Conservation (phyloP, 1,284 basidiomycete genomes). For the Melampsora americana region DNA sequence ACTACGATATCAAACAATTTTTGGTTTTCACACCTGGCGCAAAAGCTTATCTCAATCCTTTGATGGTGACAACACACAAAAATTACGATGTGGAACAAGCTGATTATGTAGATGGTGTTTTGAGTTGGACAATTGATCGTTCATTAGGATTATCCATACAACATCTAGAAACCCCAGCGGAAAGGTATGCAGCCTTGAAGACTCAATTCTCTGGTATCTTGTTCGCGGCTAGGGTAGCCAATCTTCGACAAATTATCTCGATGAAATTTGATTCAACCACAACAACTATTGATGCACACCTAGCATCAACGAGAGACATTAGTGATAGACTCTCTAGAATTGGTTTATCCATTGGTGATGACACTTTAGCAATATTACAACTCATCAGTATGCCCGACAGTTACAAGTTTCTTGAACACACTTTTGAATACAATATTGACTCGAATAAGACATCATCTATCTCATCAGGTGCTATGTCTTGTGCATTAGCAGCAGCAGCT, state of each 20-base stretch:
- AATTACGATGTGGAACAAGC: background rate
- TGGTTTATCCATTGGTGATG: background rate
- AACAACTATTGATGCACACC: background rate
- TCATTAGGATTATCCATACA: background rate
- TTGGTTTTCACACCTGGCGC: background rate
- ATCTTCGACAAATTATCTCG: background rate
- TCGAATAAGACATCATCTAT: no score
- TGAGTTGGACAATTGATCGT: background rate
- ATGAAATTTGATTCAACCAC: background rate
- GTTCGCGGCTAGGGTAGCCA: background rate
- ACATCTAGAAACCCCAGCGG: background rate
- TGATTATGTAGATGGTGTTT: background rate
- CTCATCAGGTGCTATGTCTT: no score
- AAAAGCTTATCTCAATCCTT: background rate
- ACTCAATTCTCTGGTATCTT: background rate
- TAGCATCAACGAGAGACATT: background rate
- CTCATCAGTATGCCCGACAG: background rate
- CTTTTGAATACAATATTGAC: no score
- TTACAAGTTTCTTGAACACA: background rate
- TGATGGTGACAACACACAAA: background rate
- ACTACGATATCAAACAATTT: background rate
- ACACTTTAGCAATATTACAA: background rate
- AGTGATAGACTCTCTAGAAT: background rate
- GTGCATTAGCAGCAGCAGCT: no score
- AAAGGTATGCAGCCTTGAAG: background rate